Evolutionary conservation across 352 stramenopile species (phyloP), one percentile per base, ranked within the genome.

Genomic region (Thalassiosira mediterranea): DNA sequence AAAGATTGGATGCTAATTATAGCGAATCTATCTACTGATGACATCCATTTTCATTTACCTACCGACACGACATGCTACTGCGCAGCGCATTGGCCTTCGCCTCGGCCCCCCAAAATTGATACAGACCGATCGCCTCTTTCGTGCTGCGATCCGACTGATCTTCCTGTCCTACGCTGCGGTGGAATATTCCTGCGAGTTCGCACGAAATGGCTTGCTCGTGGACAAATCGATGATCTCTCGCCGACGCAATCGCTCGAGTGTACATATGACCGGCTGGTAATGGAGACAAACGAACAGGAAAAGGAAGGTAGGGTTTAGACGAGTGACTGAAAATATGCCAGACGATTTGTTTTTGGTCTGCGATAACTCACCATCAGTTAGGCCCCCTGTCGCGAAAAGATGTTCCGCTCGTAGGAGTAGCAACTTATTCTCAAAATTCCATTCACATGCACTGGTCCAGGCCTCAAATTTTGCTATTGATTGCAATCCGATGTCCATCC

Each of bases 391-490:
- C 21, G 40, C 17, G 26, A 38, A 64, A 19, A 51, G 21, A 40
- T 34, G 52, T 32, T 74, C 65, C 15, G 65, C 65, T 32, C 42
- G 17, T 10, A 74, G 23, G n/a, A 72, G 52, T n/a, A 46, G 25
- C 5, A 29, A 15, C 26, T 65, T 72, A 29, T 64, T 72, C 29
- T 57, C 19, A 46, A 63, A 65, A 31, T 74, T 74, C 65, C 65
- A 74, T 7, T 17, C 23, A 13, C 34, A 42, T 46, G 23, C 57
- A 54, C 17, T 26, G 1, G 13, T 5, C 52, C 52, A 66, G 10
- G 7, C 7, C n/a, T 53, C 19, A 17, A 53, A 66, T 29, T 3
- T 53, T n/a, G 10, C n/a, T 26, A 66, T 13, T 7, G 65, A n/a
- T 5, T 17, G 46, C 51, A 60, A 17, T 17, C 53, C 65, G 1